Base-by-base conservation (phyloP, 2,329 filamentous ascomycete species). In the Xylariaceae sp. region DNA sequence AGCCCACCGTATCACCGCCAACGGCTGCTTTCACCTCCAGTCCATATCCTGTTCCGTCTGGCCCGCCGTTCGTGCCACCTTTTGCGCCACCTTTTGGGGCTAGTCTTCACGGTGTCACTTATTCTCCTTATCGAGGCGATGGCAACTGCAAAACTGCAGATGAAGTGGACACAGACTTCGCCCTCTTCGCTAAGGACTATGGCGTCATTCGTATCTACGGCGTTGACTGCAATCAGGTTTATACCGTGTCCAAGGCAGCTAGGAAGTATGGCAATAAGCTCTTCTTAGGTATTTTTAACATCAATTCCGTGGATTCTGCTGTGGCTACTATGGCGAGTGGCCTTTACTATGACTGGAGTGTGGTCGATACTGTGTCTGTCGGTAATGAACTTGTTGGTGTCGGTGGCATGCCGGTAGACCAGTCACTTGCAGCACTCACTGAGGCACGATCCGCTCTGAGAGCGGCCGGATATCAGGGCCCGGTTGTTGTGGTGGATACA, bases 361-460 rank as follows among this genome's bases (percentile, higher is more conserved):
- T 75, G 13, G 79, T 95, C 57, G 78, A 87, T 66, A 87, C 88
- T 1, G 78, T 95, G 65, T 81, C 82, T 52, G 79, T 95, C 40
- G 90, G 89, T 57, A 95, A 95, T 67, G 90, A 95, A 70, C 76
- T 87, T 32, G 83, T 95, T 68, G 87, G 89, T 70, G 79, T 77
- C 48, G 81, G 83, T 39, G 69, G 74, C 36, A 78, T 76, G 36
- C 77, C 76, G 4, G 75, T 80, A 0, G 62, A 62, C 1, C 70
- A 78, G 47, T 81, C 92, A 8, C 73, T 85, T 12, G 69, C 68
- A 13, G 84, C 83, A 3, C 73, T 94, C 37, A 70, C 71, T 2
- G 69, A 73, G 41, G 85, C 84, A 15, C 82, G 86, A 18, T 60
- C 63, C 13, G 74, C 76, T 2, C 79, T 95, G 36, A 77, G 79